These are phyloP conservation scores for Oryza meyeriana DNA, from an alignment of 176 grass and related monocot species.

Conservation along the genomic window DNA sequence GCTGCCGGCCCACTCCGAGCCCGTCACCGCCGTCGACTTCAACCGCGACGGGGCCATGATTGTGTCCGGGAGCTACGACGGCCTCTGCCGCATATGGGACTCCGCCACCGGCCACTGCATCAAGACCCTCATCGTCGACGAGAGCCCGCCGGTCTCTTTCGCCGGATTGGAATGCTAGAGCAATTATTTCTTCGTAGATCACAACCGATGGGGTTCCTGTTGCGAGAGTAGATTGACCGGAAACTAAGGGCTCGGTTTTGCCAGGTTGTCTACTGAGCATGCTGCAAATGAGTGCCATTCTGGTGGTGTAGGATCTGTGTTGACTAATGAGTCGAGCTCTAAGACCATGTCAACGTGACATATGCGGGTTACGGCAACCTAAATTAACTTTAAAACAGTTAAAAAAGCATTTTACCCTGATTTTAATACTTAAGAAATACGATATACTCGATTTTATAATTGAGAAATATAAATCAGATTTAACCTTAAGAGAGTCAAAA, in stretches of 20 bases:
- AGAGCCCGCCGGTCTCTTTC: slow-evolving; percentile 76
- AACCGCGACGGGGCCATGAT: slow-evolving; percentile 73
- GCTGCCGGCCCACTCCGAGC: slow-evolving; percentile 87
- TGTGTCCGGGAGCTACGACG: slow-evolving; percentile 83
- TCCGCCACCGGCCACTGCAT: slow-evolving; percentile 77
- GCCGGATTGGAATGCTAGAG: background rate
- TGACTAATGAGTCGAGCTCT: too few relatives aligned
- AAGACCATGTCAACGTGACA: too few relatives aligned
- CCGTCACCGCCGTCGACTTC: slow-evolving; percentile 87
- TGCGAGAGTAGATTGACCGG: background rate
- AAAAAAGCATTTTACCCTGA: too few relatives aligned
- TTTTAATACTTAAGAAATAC: too few relatives aligned
- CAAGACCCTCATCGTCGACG: slow-evolving; percentile 86
- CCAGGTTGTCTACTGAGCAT: background rate
- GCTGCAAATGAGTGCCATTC: background rate
- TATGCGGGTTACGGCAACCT: too few relatives aligned
- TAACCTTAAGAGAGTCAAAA: too few relatives aligned
- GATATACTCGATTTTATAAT: too few relatives aligned
- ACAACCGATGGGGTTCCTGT: background rate
- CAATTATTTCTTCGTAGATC: background rate
- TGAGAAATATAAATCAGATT: too few relatives aligned
- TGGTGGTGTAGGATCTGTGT: background rate
- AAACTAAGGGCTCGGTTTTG: background rate
- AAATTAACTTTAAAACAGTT: too few relatives aligned
- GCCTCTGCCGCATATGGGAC: slow-evolving; percentile 85